phyloP scores from a whole-genome alignment of 176 grass and related monocot genomes.

The Aechmea fasciata region DNA sequence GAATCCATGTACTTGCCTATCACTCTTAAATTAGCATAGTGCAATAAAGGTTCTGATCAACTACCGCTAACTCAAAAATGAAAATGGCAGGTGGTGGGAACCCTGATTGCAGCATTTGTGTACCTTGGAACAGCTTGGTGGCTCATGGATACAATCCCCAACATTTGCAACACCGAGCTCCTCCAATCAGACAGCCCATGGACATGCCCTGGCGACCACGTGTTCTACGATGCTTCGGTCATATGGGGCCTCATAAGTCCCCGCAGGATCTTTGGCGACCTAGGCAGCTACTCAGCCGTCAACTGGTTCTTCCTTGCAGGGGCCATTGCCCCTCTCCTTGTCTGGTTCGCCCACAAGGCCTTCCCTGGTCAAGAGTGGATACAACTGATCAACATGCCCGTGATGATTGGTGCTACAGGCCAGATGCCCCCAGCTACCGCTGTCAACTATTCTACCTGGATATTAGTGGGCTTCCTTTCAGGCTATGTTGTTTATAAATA shows the following conservation, averaged over 20 bases:
- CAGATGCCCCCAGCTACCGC: constrained; percentile 80
- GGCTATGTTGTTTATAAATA: constrained; percentile 84
- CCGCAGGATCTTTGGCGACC: constrained; percentile 78
- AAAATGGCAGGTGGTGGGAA: constrained; percentile 66
- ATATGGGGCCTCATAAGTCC: constrained; percentile 91
- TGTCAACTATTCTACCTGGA: constrained; percentile 84
- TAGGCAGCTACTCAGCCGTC: constrained; percentile 64
- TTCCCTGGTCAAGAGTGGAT: constrained; percentile 73
- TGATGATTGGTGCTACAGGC: constrained; percentile 44
- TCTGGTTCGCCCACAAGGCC: constrained; percentile 67
- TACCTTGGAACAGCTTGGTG: constrained; percentile 91
- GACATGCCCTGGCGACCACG: constrained; percentile 81
- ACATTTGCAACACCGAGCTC: constrained; percentile 70
- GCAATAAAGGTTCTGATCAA: neutral
- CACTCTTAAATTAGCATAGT: neutral
- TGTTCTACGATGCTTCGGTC: constrained; percentile 90
- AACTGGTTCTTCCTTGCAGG: constrained; percentile 96
- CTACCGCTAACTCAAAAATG: neutral
- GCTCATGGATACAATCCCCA: constrained; percentile 70
- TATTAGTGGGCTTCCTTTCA: constrained; percentile 73
- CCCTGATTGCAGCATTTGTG: constrained; percentile 65
- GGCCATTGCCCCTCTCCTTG: constrained; percentile 68
- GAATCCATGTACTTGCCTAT: neutral
- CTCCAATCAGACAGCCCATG: constrained; percentile 67
- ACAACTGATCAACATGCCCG: constrained; percentile 73